phyloP scores from a whole-genome alignment of 1,284 basidiomycete species.

The Leccinum griseonigrum region DNA sequence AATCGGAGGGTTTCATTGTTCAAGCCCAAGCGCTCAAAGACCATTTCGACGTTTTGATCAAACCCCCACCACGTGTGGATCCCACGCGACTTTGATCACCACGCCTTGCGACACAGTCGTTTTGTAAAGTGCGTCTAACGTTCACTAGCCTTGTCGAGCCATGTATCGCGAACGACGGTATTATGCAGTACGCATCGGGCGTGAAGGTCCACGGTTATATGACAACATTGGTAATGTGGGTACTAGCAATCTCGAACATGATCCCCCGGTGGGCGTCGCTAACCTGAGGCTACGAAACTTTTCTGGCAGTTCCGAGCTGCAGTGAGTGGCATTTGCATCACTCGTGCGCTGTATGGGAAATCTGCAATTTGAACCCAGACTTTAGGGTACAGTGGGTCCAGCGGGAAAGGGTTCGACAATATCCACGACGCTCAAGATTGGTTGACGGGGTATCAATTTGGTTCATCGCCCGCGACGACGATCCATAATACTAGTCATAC shows the following conservation, averaged over 20 bases:
- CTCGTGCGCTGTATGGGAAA: background rate
- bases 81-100: background rate
- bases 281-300: background rate
- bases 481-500: slow-evolving; percentile 4
- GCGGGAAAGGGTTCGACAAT: slow-evolving; percentile 34
- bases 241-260: background rate
- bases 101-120: background rate
- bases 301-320: slow-evolving; percentile 23
- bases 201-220: slow-evolving; percentile 34
- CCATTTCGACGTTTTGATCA: background rate
- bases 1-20: background rate
- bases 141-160: background rate
- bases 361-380: slow-evolving; percentile 19
- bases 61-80: background rate
- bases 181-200: slow-evolving; percentile 36
- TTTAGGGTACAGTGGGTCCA: slow-evolving; percentile 30
- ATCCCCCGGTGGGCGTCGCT: background rate
- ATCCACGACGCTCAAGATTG: slow-evolving; percentile 30
- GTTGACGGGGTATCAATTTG: slow-evolving; percentile 21
- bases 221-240: slow-evolving; percentile 28
- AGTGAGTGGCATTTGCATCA: slow-evolving; percentile 15
- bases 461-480: slow-evolving; percentile 8
- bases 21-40: background rate
- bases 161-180: slow-evolving; percentile 27
- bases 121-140: background rate